These are phyloP conservation scores for Nadsonia commutata DNA, from an alignment of 1,139 yeast genomes.

Conservation along the genomic window DNA sequence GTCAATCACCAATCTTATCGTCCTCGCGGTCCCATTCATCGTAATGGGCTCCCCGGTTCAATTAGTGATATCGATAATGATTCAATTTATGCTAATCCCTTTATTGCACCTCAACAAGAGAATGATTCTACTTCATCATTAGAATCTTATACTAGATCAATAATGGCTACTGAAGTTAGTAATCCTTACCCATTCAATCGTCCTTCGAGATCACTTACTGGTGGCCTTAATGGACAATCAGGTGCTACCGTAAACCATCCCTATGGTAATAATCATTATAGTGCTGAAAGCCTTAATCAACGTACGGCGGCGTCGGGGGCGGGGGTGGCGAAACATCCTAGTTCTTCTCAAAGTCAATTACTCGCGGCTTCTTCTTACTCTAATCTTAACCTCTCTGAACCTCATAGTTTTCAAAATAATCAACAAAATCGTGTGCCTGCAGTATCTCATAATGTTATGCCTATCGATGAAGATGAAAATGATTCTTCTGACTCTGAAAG, in stretches of 20 bases:
- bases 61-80: background rate
- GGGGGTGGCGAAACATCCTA: no score
- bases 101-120: background rate
- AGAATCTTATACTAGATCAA: background rate
- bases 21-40: no score
- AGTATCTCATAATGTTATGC: no score
- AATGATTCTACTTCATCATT: background rate
- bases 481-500: background rate
- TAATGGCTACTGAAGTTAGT: background rate
- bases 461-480: slow-evolving; percentile 1
- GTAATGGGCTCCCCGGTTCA: no score
- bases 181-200: background rate
- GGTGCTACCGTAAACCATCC: background rate
- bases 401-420: no score
- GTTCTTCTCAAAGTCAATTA: background rate
- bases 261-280: background rate
- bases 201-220: no score
- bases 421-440: no score
- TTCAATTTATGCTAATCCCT: background rate
- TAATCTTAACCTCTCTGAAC: background rate
- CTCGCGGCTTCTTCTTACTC: background rate
- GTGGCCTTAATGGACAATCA: background rate
- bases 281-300: background rate
- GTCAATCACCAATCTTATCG: no score
- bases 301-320: no score